Evolutionary conservation across 1,284 basidiomycete genomes (phyloP), one percentile per base, ranked within the genome.

Genomic region (Rhodofomes roseus): DNA sequence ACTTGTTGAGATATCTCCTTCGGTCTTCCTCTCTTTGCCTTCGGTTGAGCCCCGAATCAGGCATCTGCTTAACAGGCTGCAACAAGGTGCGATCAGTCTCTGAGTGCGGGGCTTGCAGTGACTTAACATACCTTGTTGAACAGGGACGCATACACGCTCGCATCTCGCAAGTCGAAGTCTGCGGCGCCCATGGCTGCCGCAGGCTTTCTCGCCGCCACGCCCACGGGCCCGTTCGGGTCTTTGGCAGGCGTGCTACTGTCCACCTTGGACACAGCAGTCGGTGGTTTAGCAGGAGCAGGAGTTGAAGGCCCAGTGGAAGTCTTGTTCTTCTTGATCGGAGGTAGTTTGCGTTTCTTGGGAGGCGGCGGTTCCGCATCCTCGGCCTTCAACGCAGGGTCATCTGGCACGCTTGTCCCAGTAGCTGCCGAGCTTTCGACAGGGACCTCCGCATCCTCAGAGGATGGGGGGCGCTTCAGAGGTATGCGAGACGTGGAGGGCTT

Each of bases 301-400:
- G 68, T 68, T 7, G 74, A 66, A 1, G 77, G 67, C 0, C 70
- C 60, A 8, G 70, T 64, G 1, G 71, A 60, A 4, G 71, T 63
- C 70, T 89, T 90, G 67, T 80, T 87, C 74, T 91, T 91, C 77
- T 84, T 90, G 62, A 91, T 91, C 8, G 82, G 76, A 2, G 89
- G 89, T 14, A 89, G 76, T 66, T 89, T 90, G 54, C 77, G 79
- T 66, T 86, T 87, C 75, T 86, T 87, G 7, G 74, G 71, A 14
- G 71, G 64, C 18, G 74, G 59, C 29, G 68, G 57, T 34, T 61
- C 55, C 48, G 60, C 29, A 16, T 62, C 43, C 36, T 63, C 60
- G 16, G 56, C 62, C 12, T 62, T 58, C 9, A 55, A 34, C 8
- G 56, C 48, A 11, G 61, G 31, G 18, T 59, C 55, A 20, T 25